phyloP scores from a whole-genome alignment of 306 rosid genomes.

The Cajanus cajan region DNA sequence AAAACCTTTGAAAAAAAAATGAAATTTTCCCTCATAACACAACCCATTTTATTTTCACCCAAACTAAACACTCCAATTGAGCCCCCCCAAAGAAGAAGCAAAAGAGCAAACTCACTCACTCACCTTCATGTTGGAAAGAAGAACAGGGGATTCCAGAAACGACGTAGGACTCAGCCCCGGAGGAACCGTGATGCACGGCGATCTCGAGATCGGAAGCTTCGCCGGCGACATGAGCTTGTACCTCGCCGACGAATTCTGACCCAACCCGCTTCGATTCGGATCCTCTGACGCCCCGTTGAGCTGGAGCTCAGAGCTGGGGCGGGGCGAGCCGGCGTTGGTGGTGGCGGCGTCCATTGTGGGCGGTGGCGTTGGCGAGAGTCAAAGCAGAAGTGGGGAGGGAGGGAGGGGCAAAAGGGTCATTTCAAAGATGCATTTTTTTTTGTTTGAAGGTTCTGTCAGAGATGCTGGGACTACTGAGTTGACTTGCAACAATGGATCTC shows the following conservation, averaged over 20 bases:
- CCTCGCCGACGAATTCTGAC: constrained; percentile 46
- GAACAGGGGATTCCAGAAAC: constrained; percentile 84
- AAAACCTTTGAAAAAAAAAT: constrained; percentile 23
- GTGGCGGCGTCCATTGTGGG: constrained; percentile 48
- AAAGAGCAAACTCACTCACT: neutral
- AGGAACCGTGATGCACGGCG: constrained; percentile 75
- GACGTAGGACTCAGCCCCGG: constrained; percentile 89
- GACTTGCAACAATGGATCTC: constrained; percentile 50
- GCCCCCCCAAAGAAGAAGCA: neutral
- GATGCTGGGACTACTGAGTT: constrained; percentile 43
- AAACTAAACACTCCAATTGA: constrained; percentile 12
- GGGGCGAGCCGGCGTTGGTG: constrained; percentile 19
- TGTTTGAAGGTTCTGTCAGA: constrained; percentile 32
- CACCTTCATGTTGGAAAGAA: constrained; percentile 90
- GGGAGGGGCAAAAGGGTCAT: constrained; percentile 57
- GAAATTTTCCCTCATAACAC: neutral
- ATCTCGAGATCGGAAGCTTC: constrained; percentile 97
- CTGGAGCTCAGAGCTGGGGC: constrained; percentile 27
- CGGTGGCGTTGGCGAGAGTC: neutral
- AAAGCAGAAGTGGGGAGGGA: constrained; percentile 6
- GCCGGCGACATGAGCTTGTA: constrained; percentile 92
- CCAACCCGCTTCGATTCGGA: constrained; percentile 37
- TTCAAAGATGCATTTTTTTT: neutral
- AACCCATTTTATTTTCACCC: neutral
- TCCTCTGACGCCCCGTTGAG: constrained; percentile 22